Base-by-base conservation (phyloP, 306 rosid species). In the Malus sylvestris region DNA sequence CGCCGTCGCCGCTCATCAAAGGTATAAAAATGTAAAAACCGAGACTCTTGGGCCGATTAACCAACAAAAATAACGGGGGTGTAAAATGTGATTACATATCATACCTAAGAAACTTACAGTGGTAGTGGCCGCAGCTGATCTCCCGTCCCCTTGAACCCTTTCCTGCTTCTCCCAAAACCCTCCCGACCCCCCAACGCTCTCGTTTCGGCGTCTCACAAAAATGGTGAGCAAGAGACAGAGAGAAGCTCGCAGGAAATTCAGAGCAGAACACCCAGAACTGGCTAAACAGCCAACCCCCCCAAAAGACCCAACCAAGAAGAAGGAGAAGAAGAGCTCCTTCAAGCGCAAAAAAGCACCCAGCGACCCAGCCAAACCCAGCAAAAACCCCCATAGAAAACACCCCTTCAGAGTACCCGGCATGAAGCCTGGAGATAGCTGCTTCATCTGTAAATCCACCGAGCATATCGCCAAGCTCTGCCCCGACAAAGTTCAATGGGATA, bases 361-460 rank as follows among this genome's bases (percentile, higher is more conserved):
- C 42, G 86, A 68, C 51, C 76, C 82, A 6, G 77, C 45, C 29
- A 74, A 75, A 40, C 65, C 87, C 18, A 38, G 23, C 51, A 87
- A 83, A 71, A 84, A 51, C 70, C 79, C 64, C 19, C 85, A 58
- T 51, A 72, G 67, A 5, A 88, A 82, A 72, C 93, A 84, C 81
- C 97, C 93, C 13, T 92, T 91, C 15, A 84, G 97, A 81, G 93
- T 94, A 11, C 96, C 96, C n/a, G 98, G 98, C 6, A 88, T 88
- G 98, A 95, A 85, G 85, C 97, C 98, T 30, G 98, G 97, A 20
- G 98, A 95, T 2, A 89, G 86, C 77, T 92, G 98, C 76, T 95
- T 85, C 88, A 92, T 95, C 72, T 92, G 97, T 72, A 89, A 83
- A 75, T 86, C 85, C 42, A 72, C 63, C 23, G 92, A 92, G 23